A percentile compares a stretch with the other conserved stretches of the same genome.
Conservation (phyloP, 139 green algal genomes). For the Chlamydomonas incerta region DNA sequence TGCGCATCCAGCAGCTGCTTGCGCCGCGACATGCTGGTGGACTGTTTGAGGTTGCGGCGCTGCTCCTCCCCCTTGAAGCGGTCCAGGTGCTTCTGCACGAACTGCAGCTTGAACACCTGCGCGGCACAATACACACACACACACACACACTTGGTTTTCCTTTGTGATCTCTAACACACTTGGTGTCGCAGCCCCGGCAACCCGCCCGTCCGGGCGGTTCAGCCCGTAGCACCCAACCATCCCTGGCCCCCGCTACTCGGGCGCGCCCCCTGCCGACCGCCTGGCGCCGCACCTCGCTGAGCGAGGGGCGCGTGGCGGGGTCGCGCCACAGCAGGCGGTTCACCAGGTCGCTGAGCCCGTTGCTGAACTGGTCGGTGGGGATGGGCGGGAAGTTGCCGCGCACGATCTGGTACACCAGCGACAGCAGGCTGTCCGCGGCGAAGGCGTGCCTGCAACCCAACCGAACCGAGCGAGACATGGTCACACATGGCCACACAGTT, state of each 20-base stretch:
- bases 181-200: no score
- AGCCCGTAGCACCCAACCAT: no score
- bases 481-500: no score
- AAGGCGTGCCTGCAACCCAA: conserved; percentile 80
- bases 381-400: conserved; percentile 69
- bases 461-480: no score
- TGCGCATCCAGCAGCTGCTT: conserved; percentile 28
- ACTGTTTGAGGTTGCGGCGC: conserved; percentile 38
- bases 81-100: conserved; percentile 59
- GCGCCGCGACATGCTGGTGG: conserved; percentile 33
- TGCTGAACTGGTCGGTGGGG: conserved; percentile 55
- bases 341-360: conserved; percentile 52
- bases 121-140: neutral
- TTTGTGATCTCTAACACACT: no score
- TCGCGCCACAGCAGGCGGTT: conserved; percentile 59
- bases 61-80: conserved; percentile 58
- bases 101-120: conserved; percentile 65
- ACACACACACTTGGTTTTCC: neutral
- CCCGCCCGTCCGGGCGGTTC: no score
- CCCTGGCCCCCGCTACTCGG: no score
- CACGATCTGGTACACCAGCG: conserved; percentile 77
- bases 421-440: conserved; percentile 72
- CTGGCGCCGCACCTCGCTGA: conserved; percentile 52
- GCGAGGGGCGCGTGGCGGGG: conserved; percentile 52
- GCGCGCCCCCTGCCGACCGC: no score